Percentiles rank a stretch among this genome's conserved stretches.
phyloP scores from a whole-genome alignment of 306 rosid genomes.

The Cucumis sativus region DNA sequence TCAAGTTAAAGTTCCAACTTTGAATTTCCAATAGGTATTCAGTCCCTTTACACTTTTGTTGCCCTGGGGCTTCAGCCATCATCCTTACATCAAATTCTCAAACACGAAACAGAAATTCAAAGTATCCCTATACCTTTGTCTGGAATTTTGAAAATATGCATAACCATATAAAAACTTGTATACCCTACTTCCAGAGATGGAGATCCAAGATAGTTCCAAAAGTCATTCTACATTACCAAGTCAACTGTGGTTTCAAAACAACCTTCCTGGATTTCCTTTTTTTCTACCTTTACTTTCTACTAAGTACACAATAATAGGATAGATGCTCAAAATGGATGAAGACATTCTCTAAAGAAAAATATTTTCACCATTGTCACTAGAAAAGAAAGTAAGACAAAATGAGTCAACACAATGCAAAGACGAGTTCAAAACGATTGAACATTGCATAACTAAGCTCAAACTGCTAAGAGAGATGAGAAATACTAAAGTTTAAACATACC shows the following conservation, averaged over 20 bases:
- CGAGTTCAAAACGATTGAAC: background rate
- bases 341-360: background rate
- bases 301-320: background rate
- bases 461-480: background rate
- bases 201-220: background rate
- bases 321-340: background rate
- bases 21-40: background rate
- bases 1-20: background rate
- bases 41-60: background rate
- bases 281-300: background rate
- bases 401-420: background rate
- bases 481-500: slow-evolving; percentile 30
- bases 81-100: background rate
- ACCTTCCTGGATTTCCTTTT: background rate
- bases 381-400: background rate
- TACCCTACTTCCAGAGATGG: background rate
- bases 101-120: background rate
- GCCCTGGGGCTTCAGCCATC: background rate
- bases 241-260: background rate
- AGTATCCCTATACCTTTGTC: background rate
- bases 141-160: background rate
- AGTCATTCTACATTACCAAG: background rate
- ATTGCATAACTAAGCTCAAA: background rate
- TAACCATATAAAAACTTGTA: background rate
- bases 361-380: background rate